Conservation (phyloP, 768 basidiomycete species). For the Dacryopinax primogenitus region DNA sequence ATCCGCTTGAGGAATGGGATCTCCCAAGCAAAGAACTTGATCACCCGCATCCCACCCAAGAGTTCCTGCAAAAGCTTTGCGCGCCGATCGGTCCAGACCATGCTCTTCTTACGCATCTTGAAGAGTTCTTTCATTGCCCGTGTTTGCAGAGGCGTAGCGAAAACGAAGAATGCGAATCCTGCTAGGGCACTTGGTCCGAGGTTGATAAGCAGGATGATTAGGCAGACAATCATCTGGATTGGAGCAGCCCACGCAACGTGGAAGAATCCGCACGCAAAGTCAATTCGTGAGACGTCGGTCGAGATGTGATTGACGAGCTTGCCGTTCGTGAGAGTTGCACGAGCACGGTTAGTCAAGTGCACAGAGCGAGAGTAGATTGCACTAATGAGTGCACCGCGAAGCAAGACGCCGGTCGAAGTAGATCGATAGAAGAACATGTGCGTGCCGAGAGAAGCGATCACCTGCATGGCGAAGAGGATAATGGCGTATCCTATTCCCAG, state of each 20-base stretch:
- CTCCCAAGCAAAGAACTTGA: conserved; percentile 86
- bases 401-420: conserved; percentile 60
- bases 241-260: conserved; percentile 69
- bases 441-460: conserved; percentile 50
- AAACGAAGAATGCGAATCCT: conserved; percentile 48
- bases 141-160: conserved; percentile 63
- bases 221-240: conserved; percentile 65
- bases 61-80: conserved; percentile 83
- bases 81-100: conserved; percentile 81
- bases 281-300: conserved; percentile 80
- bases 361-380: conserved; percentile 73
- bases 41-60: conserved; percentile 75
- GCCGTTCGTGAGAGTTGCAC: conserved; percentile 71
- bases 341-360: conserved; percentile 60
- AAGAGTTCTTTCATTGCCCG: conserved; percentile 62
- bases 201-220: conserved; percentile 58
- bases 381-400: conserved; percentile 75
- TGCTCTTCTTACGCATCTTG: conserved; percentile 52
- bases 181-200: conserved; percentile 49
- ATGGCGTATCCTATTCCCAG: conserved; percentile 65
- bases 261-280: conserved; percentile 71
- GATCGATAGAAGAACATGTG: conserved; percentile 78
- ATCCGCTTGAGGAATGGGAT: conserved; percentile 63
- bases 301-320: conserved; percentile 89
- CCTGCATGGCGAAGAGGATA: conserved; percentile 52